A percentile compares a stretch with the other conserved stretches of the same genome.
phyloP scores from a whole-genome alignment of 1,284 basidiomycete genomes.

The Gymnopus androsaceus region DNA sequence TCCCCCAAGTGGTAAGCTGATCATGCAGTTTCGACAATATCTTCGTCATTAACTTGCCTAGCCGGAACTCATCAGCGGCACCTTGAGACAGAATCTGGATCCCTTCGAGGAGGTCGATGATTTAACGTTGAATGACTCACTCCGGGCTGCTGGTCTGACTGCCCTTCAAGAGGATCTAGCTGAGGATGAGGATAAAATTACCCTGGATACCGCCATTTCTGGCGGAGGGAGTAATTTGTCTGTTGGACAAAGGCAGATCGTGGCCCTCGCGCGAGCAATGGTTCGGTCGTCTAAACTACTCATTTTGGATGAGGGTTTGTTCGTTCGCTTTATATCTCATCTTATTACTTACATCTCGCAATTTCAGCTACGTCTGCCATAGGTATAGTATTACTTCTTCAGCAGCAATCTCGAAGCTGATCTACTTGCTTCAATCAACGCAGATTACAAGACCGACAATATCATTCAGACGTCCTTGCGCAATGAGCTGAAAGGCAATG shows the following conservation, averaged over 20 bases:
- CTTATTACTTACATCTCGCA: background rate
- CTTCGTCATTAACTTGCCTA: constrained; percentile 22
- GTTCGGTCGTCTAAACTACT: constrained; percentile 39
- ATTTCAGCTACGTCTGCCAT: constrained; percentile 36
- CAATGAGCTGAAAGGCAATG: constrained; percentile 42
- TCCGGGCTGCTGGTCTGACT: constrained; percentile 58
- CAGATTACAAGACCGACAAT: constrained; percentile 47
- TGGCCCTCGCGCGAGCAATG: constrained; percentile 18
- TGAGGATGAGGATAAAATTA: constrained; percentile 51
- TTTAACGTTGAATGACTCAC: constrained; percentile 53
- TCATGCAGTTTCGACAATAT: background rate
- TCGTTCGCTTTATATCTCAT: background rate
- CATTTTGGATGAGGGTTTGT: constrained; percentile 64
- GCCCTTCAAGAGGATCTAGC: constrained; percentile 45
- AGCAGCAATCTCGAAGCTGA: background rate
- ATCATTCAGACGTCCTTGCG: constrained; percentile 51
- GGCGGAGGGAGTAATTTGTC: constrained; percentile 44
- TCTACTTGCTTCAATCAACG: no score
- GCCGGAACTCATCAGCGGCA: constrained; percentile 68
- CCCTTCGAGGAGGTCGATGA: constrained; percentile 79
- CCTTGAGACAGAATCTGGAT: constrained; percentile 60
- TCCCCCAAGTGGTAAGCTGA: constrained; percentile 48
- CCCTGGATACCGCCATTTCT: constrained; percentile 55
- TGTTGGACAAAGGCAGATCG: constrained; percentile 46
- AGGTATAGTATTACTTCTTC: constrained; percentile 25